Evolutionary conservation across 225 moss, liverwort and hornwort genomes (phyloP).

Genomic region (Pseudoscleropodium purum): DNA sequence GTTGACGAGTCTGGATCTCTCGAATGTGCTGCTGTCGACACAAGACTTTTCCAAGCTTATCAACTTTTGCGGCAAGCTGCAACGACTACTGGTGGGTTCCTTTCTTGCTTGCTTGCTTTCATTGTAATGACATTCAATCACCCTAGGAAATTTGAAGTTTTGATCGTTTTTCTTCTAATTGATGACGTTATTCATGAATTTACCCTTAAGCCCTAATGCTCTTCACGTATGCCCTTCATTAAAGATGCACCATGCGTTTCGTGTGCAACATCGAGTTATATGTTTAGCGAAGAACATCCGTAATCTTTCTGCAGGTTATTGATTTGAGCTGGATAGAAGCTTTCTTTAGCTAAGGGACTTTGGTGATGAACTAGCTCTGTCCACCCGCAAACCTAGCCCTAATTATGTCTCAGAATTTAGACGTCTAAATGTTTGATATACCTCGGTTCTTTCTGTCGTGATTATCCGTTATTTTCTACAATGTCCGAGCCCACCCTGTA

Average conservation of each 20-base stretch:
- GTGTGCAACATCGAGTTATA: not conserved
- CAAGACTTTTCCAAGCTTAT: constrained; percentile 76
- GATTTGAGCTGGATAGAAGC: not conserved
- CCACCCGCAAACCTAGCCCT: not conserved
- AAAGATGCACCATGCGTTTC: not conserved
- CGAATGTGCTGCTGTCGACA: constrained; percentile 53
- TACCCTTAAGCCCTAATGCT: not conserved
- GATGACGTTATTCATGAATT: not conserved
- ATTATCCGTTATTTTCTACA: not conserved
- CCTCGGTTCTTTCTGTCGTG: not conserved
- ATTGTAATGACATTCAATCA: not conserved
- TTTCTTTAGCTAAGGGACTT: not conserved
- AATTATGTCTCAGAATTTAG: not conserved
- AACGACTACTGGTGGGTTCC: constrained; percentile 61
- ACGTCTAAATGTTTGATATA: not conserved
- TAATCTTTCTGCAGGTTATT: not conserved
- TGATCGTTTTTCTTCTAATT: not conserved
- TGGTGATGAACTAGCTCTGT: not conserved
- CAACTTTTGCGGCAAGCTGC: constrained; percentile 60
- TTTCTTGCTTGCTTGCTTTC: not conserved
- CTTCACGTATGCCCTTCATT: not conserved
- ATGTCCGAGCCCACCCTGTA: not conserved
- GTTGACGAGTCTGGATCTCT: constrained; percentile 72
- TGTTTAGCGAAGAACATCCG: not conserved
- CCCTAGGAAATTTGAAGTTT: not conserved